These are phyloP conservation scores for Arthrinium phaeospermum DNA, from an alignment of 2,329 filamentous ascomycete species.

Conservation along the genomic window DNA sequence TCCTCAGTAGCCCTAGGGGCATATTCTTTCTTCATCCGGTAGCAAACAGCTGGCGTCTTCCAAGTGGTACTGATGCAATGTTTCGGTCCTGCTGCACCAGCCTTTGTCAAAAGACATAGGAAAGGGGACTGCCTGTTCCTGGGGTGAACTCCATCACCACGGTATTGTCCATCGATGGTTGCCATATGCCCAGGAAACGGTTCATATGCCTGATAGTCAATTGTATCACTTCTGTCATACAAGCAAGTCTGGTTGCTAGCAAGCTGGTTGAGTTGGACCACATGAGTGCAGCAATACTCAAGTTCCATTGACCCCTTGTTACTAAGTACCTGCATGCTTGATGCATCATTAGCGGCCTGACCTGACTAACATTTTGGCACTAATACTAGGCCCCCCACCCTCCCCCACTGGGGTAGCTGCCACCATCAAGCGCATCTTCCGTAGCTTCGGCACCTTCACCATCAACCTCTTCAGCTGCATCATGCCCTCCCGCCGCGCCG, in stretches of 20 bases:
- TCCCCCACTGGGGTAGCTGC: background rate
- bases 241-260: background rate
- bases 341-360: background rate
- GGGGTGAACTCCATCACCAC: background rate
- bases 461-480: background rate
- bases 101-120: background rate
- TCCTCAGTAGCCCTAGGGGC: background rate
- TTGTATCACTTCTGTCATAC: background rate
- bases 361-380: background rate
- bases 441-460: background rate
- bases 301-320: background rate
- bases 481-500: background rate
- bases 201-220: background rate
- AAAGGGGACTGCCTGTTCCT: background rate
- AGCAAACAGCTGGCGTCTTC: background rate
- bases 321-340: background rate
- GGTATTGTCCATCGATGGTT: background rate
- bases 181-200: background rate
- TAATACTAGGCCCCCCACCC: background rate
- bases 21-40: background rate
- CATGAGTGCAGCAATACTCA: background rate
- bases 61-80: background rate
- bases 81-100: background rate
- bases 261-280: too few relatives aligned
- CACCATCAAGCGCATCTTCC: background rate